Base-by-base conservation (phyloP, 2,329 filamentous ascomycete genomes). In the Ceratocystis eucalypticola region DNA sequence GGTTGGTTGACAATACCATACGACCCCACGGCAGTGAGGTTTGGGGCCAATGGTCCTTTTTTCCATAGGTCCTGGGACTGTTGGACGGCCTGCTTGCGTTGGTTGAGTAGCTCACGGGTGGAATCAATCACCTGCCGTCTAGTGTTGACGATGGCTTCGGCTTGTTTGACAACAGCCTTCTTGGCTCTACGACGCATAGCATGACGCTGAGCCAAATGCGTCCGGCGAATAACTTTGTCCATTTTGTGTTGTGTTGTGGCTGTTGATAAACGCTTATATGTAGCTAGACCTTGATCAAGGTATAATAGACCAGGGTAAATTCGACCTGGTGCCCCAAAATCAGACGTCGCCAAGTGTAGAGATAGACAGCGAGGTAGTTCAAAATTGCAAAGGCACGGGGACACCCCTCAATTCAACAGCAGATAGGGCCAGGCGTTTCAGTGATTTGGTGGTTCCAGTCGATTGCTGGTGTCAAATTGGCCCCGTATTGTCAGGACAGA, bases 21-120 rank as follows among this genome's bases (percentile, higher is more conserved):
- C 30, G 76, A 79, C 61, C 81, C 80, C 70, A 80, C 77, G 68
- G 87, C 88, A 75, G 94, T 88, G 71, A 86, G 82, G 73, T 87
- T 87, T 1, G 92, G 91, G 2, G 91, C 87, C 69, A 96, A 74
- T 7, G 88, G 83, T 0, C 92, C 93, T 70, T 91, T 76, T 69
- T 87, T 79, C 84, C 88, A 96, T 74, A 93, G 87, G 74, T 96
- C 88, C 41, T 72, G 70, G 65, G 77, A 71, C 69, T 78, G 75
- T 3, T 69, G 65, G 37, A 73, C 70, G 65, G 74, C 73, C 4
- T 69, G 65, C 46, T 71, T 71, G 15, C 64, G 64, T 28, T 68
- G 61, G 28, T 68, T 25, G 7, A 68, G 59, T n/a, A 68, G 57
- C 41, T 68, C 67, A 63, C 75, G 69, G 64, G 74, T 71, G 46